Percentiles rank a stretch among this genome's conserved stretches.
phyloP scores from a whole-genome alignment of 495 filamentous ascomycete genomes.

The Aspergillus bertholletiae region DNA sequence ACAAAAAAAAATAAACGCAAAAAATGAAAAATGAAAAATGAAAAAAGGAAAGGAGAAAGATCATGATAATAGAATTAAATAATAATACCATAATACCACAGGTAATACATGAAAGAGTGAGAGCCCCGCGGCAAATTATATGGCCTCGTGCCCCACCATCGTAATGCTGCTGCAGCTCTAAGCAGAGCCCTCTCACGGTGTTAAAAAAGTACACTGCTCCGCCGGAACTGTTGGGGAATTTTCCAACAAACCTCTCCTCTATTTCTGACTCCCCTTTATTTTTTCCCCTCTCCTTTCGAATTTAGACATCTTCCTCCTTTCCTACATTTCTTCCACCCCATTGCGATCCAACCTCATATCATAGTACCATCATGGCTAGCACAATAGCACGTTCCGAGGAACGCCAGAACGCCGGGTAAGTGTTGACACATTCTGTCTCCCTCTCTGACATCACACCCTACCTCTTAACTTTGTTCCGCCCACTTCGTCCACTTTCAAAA shows the following conservation, averaged over 20 bases:
- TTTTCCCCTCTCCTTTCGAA: slow-evolving; percentile 2
- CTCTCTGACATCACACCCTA: slow-evolving; percentile 48
- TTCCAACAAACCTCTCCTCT: slow-evolving; percentile 22
- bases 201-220: slow-evolving; percentile 39
- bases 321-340: background rate
- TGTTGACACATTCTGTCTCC: slow-evolving; percentile 26
- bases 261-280: slow-evolving; percentile 1
- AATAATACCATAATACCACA: background rate
- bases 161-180: slow-evolving; percentile 10
- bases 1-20: background rate
- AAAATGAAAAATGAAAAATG: too few species aligned
- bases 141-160: slow-evolving; percentile 10
- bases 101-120: slow-evolving; percentile 2
- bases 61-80: slow-evolving; percentile 2
- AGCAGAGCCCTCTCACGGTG: slow-evolving; percentile 17
- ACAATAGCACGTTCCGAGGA: slow-evolving; percentile 61
- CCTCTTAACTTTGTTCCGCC: slow-evolving; percentile 22
- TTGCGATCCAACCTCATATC: slow-evolving; percentile 12
- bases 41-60: background rate
- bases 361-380: slow-evolving; percentile 57
- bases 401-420: slow-evolving; percentile 62
- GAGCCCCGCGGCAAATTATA: slow-evolving; percentile 9
- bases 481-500: slow-evolving; percentile 15
- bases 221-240: slow-evolving; percentile 34
- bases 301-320: slow-evolving; percentile 12